These are phyloP conservation scores for Rubroshorea leprosula DNA, from an alignment of 345 rosid genomes.

Conservation along the genomic window DNA sequence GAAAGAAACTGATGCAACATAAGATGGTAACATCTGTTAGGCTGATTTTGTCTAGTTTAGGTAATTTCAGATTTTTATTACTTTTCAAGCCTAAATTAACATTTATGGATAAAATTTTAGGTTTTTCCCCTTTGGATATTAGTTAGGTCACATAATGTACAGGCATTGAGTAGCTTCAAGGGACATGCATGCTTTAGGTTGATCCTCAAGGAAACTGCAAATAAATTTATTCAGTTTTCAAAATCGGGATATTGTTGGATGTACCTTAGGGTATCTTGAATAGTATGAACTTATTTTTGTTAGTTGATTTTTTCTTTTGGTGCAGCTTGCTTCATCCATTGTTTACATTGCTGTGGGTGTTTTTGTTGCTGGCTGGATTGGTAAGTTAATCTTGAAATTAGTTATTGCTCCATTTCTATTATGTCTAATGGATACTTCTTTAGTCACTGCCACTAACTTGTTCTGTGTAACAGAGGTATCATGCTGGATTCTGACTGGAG, in stretches of 20 bases:
- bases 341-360: constrained; percentile 84
- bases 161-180: not conserved
- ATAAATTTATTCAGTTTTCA: no score
- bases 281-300: not conserved
- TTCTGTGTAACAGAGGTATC: constrained; percentile 82
- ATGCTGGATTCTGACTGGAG: constrained; percentile 99
- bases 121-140: not conserved
- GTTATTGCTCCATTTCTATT: constrained; percentile 6
- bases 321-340: constrained; percentile 78
- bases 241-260: not conserved
- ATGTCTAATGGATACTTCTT: constrained; percentile 13
- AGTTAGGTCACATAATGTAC: not conserved
- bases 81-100: not conserved
- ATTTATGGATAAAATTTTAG: no score
- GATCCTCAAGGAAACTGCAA: no score
- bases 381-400: constrained; percentile 37
- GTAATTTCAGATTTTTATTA: not conserved
- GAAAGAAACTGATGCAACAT: not conserved
- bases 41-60: not conserved
- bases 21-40: not conserved
- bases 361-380: constrained; percentile 96
- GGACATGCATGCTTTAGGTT: not conserved
- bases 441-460: constrained; percentile 25
- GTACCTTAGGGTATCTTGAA: not conserved
- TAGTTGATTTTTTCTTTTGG: constrained; percentile 15